Base-by-base conservation (phyloP, 495 filamentous ascomycete genomes). In the Neurospora sp. region DNA sequence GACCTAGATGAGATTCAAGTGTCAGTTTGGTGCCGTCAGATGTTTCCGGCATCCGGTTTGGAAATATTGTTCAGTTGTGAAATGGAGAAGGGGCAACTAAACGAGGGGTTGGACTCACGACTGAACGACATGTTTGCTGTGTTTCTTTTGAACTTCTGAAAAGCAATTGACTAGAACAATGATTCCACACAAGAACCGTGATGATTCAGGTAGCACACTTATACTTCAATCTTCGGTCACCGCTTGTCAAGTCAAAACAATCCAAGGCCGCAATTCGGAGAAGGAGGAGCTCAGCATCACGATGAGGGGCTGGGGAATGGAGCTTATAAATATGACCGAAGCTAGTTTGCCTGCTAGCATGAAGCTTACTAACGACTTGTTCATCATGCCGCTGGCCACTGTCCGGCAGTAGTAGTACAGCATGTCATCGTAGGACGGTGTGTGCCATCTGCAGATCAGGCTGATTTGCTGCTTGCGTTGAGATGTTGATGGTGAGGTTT, bases 1-100 rank as follows among this genome's bases (percentile, higher is more conserved):
- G 83, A 77, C 88, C 88, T 89, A 73, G 37, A 59, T 72, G 27
- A 8, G 0, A 31, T 14, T 40, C 2, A 4, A 3, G 2, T 68
- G 38, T 20, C 18, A 27, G 14, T 20, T 39, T 14, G 2, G 1
- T 18, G 8, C 0, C 8, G 18, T n/a, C 3, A 8, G 38, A 3
- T 40, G 9, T 69, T 40, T 68, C 71, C 71, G 31, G 16, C 72
- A 6, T 61, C 22, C 0, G 1, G 1, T 31, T 31, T 61, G 12
- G 12, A 61, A 7, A 31, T 14, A 1, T 31, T 8, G 48, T 8
- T 22, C 22, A 59, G 48, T 31, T 22, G 2, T 6, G 48, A 10
- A 59, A 27, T 0, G 22, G 27, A 16, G 27, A 0, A 18, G 3
- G 53, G 27, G 14, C 27, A 16, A 18, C 27, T 9, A 5, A 14